These are phyloP conservation scores for Oryza glaberrima DNA, from an alignment of 176 grass and related monocot genomes.

Conservation along the genomic window DNA sequence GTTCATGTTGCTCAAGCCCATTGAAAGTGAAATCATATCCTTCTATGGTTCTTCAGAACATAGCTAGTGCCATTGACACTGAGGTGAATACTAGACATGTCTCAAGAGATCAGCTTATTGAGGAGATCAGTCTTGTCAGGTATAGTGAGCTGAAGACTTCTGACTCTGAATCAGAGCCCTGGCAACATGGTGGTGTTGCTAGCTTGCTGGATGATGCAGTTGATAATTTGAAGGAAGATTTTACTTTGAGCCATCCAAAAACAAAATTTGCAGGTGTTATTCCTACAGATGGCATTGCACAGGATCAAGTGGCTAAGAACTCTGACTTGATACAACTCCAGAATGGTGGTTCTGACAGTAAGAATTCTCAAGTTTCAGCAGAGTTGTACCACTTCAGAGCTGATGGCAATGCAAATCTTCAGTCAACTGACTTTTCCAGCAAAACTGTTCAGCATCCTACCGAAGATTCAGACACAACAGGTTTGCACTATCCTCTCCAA, in stretches of 20 bases:
- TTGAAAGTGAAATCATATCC: conserved; percentile 33
- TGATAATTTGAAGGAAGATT: conserved; percentile 27
- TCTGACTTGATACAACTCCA: neutral
- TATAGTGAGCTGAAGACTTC: conserved; percentile 73
- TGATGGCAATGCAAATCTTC: conserved; percentile 17
- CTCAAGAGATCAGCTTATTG: conserved; percentile 14
- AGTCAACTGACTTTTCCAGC: conserved; percentile 2
- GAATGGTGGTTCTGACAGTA: neutral
- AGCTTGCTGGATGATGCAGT: conserved; percentile 13
- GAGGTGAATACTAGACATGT: conserved; percentile 17
- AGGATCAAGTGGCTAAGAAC: neutral
- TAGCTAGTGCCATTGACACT: neutral
- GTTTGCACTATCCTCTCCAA: neutral
- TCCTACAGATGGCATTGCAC: neutral
- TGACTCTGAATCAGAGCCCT: conserved; percentile 72
- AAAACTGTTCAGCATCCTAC: neutral
- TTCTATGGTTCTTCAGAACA: conserved; percentile 48
- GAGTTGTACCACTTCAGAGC: neutral
- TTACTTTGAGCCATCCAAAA: neutral
- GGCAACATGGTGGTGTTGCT: conserved; percentile 15
- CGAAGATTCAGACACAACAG: conserved; percentile 21
- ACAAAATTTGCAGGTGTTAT: neutral
- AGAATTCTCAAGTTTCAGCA: conserved; percentile 9
- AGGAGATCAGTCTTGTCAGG: conserved; percentile 32
- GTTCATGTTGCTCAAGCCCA: conserved; percentile 49